phyloP scores from a whole-genome alignment of 495 filamentous ascomycete genomes.

The Trichoderma orchidacearum region DNA sequence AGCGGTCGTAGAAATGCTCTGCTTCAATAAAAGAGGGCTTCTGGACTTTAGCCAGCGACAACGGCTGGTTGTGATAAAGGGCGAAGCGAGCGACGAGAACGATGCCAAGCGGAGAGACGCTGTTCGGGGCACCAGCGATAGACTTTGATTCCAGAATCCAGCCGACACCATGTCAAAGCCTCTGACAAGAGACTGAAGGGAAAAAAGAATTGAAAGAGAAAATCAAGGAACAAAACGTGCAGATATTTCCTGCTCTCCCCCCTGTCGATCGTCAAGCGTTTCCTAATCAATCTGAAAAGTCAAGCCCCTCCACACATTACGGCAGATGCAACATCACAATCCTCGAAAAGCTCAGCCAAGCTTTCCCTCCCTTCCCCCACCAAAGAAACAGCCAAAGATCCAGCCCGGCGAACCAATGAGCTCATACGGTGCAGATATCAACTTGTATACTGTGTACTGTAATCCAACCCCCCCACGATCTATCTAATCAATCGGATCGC shows the following conservation, averaged over 20 bases:
- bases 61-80: background rate
- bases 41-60: background rate
- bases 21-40: background rate
- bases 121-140: background rate
- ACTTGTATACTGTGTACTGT: background rate
- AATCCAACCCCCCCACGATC: background rate
- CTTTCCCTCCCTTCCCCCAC: background rate
- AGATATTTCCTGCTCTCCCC: too few species aligned
- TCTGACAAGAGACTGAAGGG: background rate
- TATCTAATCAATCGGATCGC: slow-evolving; percentile 4
- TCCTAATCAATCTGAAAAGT: background rate
- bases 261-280: too few species aligned
- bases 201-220: background rate
- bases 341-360: background rate
- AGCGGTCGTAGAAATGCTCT: background rate
- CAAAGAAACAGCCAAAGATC: background rate
- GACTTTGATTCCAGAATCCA: background rate
- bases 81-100: background rate
- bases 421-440: background rate
- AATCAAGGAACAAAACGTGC: background rate
- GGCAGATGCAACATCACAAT: too few species aligned
- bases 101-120: background rate
- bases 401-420: background rate
- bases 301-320: background rate
- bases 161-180: background rate